Conservation (phyloP, 192 early-diverging fungal genomes). For the Mortierella hygrophila region DNA sequence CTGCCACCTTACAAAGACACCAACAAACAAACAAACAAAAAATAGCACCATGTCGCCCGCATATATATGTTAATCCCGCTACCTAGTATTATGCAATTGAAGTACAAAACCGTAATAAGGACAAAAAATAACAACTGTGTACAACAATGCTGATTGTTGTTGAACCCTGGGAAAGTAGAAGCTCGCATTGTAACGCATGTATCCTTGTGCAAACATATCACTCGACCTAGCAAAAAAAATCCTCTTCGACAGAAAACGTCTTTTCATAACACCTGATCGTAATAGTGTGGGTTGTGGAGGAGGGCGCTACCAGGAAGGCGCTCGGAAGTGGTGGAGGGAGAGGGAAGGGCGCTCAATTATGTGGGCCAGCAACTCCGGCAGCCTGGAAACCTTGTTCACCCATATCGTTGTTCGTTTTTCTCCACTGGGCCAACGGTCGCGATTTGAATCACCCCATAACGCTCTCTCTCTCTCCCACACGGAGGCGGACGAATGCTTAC, state of each 20-base stretch:
- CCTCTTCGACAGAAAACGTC: not conserved
- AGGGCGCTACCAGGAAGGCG: not conserved
- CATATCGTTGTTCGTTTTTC: conserved; percentile 7
- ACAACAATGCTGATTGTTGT: not conserved
- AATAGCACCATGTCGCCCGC: not conserved
- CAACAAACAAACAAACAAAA: conserved; percentile 1
- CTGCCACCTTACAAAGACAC: not conserved
- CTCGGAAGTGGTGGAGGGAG: not conserved
- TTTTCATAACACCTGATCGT: not conserved
- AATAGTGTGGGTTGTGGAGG: not conserved
- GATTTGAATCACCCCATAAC: conserved; percentile 25
- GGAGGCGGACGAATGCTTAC: not conserved
- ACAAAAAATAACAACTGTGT: not conserved
- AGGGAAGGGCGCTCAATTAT: not conserved
- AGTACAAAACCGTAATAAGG: not conserved
- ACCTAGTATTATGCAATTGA: not conserved
- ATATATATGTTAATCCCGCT: not conserved
- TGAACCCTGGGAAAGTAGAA: conserved; percentile 9
- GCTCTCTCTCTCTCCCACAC: not conserved
- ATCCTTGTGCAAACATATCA: not conserved
- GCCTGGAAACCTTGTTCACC: conserved; percentile 25
- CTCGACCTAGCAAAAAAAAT: not conserved
- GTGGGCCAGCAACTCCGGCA: conserved; percentile 10
- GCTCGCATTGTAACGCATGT: not conserved
- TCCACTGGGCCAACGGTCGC: conserved; percentile 22